Evolutionary conservation across 202 grass and related monocot genomes (phyloP).

Genomic region (Panicum virgatum): DNA sequence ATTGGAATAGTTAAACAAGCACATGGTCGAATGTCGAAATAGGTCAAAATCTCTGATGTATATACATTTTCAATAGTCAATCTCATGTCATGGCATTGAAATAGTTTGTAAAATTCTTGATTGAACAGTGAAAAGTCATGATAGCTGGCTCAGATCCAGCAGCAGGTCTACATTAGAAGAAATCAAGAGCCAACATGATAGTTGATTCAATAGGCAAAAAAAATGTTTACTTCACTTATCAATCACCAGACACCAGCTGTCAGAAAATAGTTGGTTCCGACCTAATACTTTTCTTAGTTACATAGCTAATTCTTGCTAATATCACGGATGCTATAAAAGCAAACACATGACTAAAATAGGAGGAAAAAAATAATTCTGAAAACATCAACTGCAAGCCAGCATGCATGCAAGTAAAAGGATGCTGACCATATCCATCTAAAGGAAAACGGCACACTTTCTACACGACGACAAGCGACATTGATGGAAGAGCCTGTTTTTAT

Average conservation of each 20-base stretch:
- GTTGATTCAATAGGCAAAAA: conserved; percentile 9
- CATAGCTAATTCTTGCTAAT: background rate
- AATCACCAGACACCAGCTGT: background rate
- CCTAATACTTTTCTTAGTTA: background rate
- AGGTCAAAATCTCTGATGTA: background rate
- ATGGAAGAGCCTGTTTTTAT: background rate
- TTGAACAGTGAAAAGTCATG: background rate
- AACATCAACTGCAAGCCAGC: conserved; percentile 3
- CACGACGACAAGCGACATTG: background rate
- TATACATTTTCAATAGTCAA: conserved; percentile 8
- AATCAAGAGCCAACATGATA: conserved; percentile 1
- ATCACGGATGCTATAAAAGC: background rate
- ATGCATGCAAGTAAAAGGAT: conserved; percentile 20
- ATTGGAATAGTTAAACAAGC: background rate
- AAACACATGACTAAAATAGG: background rate
- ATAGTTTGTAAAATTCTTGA: background rate
- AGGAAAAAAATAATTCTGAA: background rate
- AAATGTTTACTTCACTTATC: background rate
- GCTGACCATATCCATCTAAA: conserved; percentile 11
- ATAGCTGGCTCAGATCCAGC: background rate
- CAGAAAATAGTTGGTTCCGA: background rate
- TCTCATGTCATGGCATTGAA: conserved; percentile 16
- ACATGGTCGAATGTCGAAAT: conserved; percentile 10
- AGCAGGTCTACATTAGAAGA: conserved; percentile 20
- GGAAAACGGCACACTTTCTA: conserved; percentile 1